Evolutionary conservation across 2,329 filamentous ascomycete species (phyloP), one percentile per base, ranked within the genome.

Genomic region (Incumbomyces delicatus): DNA sequence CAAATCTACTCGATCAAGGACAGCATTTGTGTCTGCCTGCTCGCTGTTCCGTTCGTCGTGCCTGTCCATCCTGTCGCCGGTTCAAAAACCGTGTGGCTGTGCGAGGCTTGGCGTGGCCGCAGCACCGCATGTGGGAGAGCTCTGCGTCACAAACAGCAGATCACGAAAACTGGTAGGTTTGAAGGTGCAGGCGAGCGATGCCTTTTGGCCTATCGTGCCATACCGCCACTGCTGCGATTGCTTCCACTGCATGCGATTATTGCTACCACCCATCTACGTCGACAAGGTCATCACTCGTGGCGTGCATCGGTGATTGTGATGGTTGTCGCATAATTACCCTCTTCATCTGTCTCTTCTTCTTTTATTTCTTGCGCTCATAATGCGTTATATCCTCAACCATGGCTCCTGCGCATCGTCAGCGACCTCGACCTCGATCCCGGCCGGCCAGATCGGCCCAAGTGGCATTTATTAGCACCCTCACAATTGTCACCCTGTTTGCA

Each of bases 391-490:
- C 34, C 12, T 38, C 38, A 45, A 18, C 12, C n/a, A 45, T 45
- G 42, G 32, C 33, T 17, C 27, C 13, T 27, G 34, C 42, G 31
- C 17, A 38, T 14, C 42, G 34, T n/a, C 42, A 34, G 37, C 14
- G 42, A 37, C 34, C 16, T 11, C 13, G 33, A 17, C 33, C 20
- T 37, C 14, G 42, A 37, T 22, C 16, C 33, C 13, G 33, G 12
- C 33, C 20, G 6, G 34, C 33, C 18, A 48, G 18, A 18, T 22
- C 46, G 10, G 14, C 33, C 32, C 41, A 41, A 18, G 14, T 43
- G 11, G 34, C 44, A 13, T 48, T 48, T 20, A 3, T 41, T 40
- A 43, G 40, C 36, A 45, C 46, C 6, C 18, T 44, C 30, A n/a
- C 33, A 7, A 34, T 44, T 20, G 34, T 48, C 14, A 32, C 27